phyloP scores from a whole-genome alignment of 257 asterid genomes.

The Marsdenia floribunda region DNA sequence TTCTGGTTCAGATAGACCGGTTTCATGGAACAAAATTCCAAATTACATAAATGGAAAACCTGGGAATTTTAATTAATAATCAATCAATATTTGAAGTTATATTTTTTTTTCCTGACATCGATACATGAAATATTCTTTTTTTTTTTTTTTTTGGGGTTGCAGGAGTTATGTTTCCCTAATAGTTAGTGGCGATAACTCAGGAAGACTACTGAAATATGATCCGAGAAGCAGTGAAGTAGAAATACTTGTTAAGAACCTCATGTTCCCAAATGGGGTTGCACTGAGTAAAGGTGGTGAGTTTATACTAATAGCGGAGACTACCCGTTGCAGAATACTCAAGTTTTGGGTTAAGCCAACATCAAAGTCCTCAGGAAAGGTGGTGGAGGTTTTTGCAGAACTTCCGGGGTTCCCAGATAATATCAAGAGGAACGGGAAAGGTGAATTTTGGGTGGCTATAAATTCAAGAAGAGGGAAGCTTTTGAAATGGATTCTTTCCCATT shows the following conservation, averaged over 20 bases:
- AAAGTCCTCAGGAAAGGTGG: conserved; percentile 18
- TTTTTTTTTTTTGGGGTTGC: not conserved
- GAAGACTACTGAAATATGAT: conserved; percentile 60
- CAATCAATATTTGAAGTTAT: not conserved
- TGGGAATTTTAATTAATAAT: too few species aligned
- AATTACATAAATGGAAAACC: too few species aligned
- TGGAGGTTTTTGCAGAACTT: conserved; percentile 37
- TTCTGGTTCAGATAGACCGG: too few species aligned
- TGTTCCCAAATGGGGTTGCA: conserved; percentile 78
- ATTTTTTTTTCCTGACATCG: too few species aligned
- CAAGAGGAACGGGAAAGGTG: conserved; percentile 44
- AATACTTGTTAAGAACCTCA: conserved; percentile 38
- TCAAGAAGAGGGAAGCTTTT: conserved; percentile 32
- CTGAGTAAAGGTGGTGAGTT: conserved; percentile 48
- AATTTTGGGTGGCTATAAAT: conserved; percentile 73
- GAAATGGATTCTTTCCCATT: conserved; percentile 38
- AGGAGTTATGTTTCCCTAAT: conserved; percentile 45
- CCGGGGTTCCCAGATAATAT: conserved; percentile 75
- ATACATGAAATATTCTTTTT: too few species aligned
- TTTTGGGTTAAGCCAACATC: conserved; percentile 45
- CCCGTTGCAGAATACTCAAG: conserved; percentile 46
- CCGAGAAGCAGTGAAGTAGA: conserved; percentile 30
- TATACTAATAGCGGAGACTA: conserved; percentile 56
- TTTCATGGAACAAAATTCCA: too few species aligned
- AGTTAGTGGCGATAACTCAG: conserved; percentile 49